Percentiles rank a stretch among this genome's conserved stretches.
phyloP scores from a whole-genome alignment of 2,329 filamentous ascomycete genomes.

The Aspergillus oerlinghausenensis region DNA sequence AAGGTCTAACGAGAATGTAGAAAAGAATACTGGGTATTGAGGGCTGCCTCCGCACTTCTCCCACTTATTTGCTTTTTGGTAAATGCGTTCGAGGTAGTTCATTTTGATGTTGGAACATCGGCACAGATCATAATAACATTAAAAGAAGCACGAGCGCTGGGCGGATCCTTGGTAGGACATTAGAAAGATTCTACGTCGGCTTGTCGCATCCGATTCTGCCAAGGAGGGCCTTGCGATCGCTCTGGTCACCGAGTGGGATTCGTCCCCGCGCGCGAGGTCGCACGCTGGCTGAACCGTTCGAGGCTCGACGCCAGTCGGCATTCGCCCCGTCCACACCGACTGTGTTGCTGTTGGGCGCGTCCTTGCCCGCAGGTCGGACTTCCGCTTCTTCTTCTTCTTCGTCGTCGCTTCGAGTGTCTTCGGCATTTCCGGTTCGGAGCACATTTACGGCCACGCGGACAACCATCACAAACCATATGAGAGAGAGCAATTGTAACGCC shows the following conservation, averaged over 20 bases:
- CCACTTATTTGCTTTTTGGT: neutral
- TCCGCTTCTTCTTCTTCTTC: slow-evolving; percentile 59
- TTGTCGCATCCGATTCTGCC: slow-evolving; percentile 81
- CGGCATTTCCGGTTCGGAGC: slow-evolving; percentile 66
- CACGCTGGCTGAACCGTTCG: slow-evolving; percentile 28
- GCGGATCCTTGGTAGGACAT: neutral
- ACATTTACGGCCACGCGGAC: slow-evolving; percentile 76
- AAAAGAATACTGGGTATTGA: neutral
- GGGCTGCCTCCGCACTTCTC: neutral
- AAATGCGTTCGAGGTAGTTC: neutral
- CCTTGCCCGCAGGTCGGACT: slow-evolving; percentile 18
- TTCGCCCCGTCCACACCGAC: slow-evolving; percentile 22
- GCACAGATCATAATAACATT: slow-evolving; percentile 7
- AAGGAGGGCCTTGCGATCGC: slow-evolving; percentile 65
- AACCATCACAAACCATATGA: slow-evolving; percentile 90
- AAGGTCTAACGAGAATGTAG: neutral
- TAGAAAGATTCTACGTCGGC: slow-evolving; percentile 34
- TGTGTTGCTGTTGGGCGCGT: slow-evolving; percentile 17
- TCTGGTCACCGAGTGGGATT: slow-evolving; percentile 36
- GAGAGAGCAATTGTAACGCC: slow-evolving; percentile 71
- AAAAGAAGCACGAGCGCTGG: slow-evolving; percentile 5
- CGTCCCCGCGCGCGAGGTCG: slow-evolving; percentile 35
- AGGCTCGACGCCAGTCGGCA: slow-evolving; percentile 30
- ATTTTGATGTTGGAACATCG: neutral
- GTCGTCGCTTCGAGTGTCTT: slow-evolving; percentile 83